These are phyloP conservation scores for Aphanomyces cochlioides DNA, from an alignment of 352 stramenopile genomes.

Conservation along the genomic window DNA sequence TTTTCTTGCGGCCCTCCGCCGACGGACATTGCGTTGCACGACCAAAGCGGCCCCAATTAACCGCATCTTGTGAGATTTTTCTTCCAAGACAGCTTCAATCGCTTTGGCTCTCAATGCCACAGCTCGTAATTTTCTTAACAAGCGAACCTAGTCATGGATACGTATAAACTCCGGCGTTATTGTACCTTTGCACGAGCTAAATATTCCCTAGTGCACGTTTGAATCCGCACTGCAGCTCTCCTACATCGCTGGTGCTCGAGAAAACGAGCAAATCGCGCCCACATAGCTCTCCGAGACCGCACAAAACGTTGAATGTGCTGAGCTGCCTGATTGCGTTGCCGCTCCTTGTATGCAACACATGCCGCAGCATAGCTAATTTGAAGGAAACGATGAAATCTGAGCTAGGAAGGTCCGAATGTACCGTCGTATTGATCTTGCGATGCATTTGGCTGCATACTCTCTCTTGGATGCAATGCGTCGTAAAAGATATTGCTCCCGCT, in stretches of 20 bases:
- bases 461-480: neutral
- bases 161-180: neutral
- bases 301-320: slow-evolving; percentile 16
- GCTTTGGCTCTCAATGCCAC: neutral
- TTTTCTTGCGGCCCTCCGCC: neutral
- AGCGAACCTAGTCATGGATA: neutral
- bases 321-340: neutral
- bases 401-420: neutral
- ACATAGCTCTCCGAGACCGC: neutral
- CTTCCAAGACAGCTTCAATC: neutral
- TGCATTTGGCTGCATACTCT: neutral
- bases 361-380: neutral
- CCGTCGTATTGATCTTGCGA: slow-evolving; percentile 1
- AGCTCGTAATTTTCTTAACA: slow-evolving; percentile 7
- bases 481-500: slow-evolving; percentile 6
- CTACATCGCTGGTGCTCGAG: neutral
- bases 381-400: neutral
- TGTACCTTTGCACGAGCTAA: slow-evolving; percentile 12
- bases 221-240: neutral
- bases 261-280: slow-evolving; percentile 19
- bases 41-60: slow-evolving; percentile 1
- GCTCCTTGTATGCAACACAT: neutral
- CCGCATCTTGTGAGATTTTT: neutral
- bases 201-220: neutral
- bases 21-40: slow-evolving; percentile 13